A percentile compares a stretch with the other conserved stretches of the same genome.
These are phyloP conservation scores for Davidsoniella virescens DNA, from an alignment of 2,329 filamentous ascomycete genomes.

Conservation along the genomic window DNA sequence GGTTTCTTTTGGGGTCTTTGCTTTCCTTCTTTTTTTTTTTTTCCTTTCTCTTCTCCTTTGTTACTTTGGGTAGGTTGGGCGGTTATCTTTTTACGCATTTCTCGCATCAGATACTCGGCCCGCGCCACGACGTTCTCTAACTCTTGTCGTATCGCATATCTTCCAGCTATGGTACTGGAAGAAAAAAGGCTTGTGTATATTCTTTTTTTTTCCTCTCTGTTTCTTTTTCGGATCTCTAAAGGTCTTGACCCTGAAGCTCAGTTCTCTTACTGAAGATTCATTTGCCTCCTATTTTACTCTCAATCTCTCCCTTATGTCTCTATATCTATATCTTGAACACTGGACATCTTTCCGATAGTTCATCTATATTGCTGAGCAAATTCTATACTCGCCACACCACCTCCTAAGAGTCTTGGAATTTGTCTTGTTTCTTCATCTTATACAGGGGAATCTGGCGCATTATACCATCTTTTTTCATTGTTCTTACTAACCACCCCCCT, in stretches of 20 bases:
- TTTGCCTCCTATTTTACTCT: too few species aligned
- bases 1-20: constrained; percentile 5
- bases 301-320: too few species aligned
- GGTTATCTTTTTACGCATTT: constrained; percentile 2
- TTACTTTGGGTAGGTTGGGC: constrained; percentile 4
- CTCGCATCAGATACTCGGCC: too few species aligned
- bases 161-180: not conserved
- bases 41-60: constrained; percentile 7
- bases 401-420: not conserved
- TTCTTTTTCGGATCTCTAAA: too few species aligned
- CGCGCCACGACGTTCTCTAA: too few species aligned
- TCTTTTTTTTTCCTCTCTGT: not conserved
- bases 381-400: not conserved
- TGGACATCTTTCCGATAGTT: too few species aligned
- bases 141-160: too few species aligned
- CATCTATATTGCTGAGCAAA: not conserved
- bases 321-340: too few species aligned
- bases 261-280: too few species aligned
- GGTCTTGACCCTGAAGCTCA: too few species aligned
- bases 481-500: constrained; percentile 13
- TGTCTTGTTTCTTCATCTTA: constrained; percentile 6
- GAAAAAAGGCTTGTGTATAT: not conserved
- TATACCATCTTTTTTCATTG: constrained; percentile 15
- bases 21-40: constrained; percentile 16
- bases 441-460: constrained; percentile 9